Conservation (phyloP, 805 yeast species). For the Spathaspora hagerdaliae region DNA sequence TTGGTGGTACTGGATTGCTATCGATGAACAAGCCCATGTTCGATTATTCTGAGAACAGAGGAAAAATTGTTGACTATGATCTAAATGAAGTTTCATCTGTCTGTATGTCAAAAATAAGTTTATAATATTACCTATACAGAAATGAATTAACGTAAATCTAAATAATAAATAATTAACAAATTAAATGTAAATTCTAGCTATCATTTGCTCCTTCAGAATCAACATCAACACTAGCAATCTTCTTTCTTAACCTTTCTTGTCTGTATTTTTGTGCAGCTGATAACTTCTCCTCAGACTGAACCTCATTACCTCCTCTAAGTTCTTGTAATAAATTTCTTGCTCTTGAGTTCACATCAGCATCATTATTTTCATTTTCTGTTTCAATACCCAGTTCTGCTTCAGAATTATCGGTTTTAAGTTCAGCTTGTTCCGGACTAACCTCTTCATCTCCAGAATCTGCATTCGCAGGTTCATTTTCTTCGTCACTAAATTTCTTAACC, state of each 20-base stretch:
- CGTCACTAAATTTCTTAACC: background rate
- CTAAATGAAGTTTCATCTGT: slow-evolving; percentile 21
- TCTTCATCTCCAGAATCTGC: slow-evolving; percentile 2
- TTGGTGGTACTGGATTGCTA: slow-evolving; percentile 39
- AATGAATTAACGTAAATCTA: background rate
- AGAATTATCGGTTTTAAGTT: background rate
- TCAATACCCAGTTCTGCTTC: slow-evolving; percentile 6
- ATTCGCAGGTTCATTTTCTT: background rate
- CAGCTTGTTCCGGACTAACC: slow-evolving; percentile 2
- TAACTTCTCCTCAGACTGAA: slow-evolving; percentile 15
- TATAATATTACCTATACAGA: slow-evolving; percentile 2
- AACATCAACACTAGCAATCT: slow-evolving; percentile 6
- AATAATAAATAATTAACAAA: background rate
- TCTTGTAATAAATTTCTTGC: slow-evolving; percentile 65
- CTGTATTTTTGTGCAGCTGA: slow-evolving; percentile 42
- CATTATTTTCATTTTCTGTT: slow-evolving; percentile 14
- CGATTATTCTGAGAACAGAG: slow-evolving; percentile 20
- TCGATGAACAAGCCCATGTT: slow-evolving; percentile 33
- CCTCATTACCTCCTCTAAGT: slow-evolving; percentile 39
- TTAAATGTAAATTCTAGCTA: background rate
- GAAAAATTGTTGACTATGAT: slow-evolving; percentile 31
- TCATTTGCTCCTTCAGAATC: background rate
- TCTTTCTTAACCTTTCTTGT: slow-evolving; percentile 32
- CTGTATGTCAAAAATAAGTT: background rate
- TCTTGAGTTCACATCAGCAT: slow-evolving; percentile 46